phyloP scores from a whole-genome alignment of 2,329 filamentous ascomycete species.

The Cladosporium cucumerinum region DNA sequence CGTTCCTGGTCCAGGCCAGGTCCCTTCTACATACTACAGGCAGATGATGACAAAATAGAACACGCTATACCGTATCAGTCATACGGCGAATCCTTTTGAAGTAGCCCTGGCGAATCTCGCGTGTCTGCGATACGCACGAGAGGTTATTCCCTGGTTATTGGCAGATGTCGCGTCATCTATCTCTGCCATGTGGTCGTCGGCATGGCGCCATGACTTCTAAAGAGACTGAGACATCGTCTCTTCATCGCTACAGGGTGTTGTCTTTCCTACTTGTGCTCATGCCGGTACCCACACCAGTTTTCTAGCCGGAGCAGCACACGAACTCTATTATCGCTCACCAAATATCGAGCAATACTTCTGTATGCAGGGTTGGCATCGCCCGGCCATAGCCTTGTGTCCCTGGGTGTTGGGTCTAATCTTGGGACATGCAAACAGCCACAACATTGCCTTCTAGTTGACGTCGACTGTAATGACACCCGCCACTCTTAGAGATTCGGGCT shows the following conservation, averaged over 20 bases:
- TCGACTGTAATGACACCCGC: conserved; percentile 3
- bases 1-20: neutral
- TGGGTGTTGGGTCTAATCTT: conserved; percentile 6
- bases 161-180: neutral
- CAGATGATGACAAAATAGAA: neutral
- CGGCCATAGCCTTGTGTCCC: neutral
- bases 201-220: neutral
- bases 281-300: neutral
- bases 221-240: neutral
- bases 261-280: neutral
- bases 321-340: neutral
- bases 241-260: neutral
- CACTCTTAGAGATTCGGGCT: neutral
- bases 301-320: neutral
- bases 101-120: neutral
- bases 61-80: conserved; percentile 3
- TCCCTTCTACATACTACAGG: neutral
- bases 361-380: neutral
- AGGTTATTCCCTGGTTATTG: neutral
- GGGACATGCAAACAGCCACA: neutral
- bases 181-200: neutral
- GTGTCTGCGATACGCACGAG: conserved; percentile 1
- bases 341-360: neutral
- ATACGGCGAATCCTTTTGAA: neutral
- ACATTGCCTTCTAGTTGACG: neutral